phyloP scores from a whole-genome alignment of 2,329 filamentous ascomycete genomes.

The Leptographium radiaticola region DNA sequence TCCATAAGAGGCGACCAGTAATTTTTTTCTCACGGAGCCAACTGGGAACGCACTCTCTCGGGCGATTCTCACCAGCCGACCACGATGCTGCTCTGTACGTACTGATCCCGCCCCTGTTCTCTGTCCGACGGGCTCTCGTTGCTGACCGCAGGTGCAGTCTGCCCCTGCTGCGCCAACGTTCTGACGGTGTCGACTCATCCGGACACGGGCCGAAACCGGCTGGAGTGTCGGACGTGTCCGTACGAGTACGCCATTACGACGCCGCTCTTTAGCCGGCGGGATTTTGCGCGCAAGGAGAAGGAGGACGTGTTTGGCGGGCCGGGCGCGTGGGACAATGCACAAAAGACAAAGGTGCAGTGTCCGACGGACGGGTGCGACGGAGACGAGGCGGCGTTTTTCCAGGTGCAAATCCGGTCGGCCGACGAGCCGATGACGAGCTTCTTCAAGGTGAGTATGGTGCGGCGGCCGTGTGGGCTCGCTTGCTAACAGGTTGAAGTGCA shows the following conservation, averaged over 20 bases:
- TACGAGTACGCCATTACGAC: conserved; percentile 77
- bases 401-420: conserved; percentile 93
- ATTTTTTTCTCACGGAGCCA: no score
- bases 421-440: conserved; percentile 99
- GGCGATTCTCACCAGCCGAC: neutral
- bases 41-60: no score
- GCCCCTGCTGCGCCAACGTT: conserved; percentile 72
- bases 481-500: conserved; percentile 34
- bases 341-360: conserved; percentile 75
- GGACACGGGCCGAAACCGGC: conserved; percentile 55
- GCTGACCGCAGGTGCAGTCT: conserved; percentile 39
- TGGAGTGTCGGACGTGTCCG: conserved; percentile 91
- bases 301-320: conserved; percentile 85
- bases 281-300: conserved; percentile 74
- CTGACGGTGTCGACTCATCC: conserved; percentile 54
- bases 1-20: no score
- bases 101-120: neutral
- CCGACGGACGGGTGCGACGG: conserved; percentile 69
- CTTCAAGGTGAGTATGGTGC: conserved; percentile 51
- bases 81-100: neutral
- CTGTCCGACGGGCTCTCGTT: neutral
- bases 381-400: conserved; percentile 81
- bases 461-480: neutral
- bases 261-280: conserved; percentile 68
- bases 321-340: conserved; percentile 81